phyloP scores from a whole-genome alignment of 495 filamentous ascomycete genomes.

The Tuber melanosporum region DNA sequence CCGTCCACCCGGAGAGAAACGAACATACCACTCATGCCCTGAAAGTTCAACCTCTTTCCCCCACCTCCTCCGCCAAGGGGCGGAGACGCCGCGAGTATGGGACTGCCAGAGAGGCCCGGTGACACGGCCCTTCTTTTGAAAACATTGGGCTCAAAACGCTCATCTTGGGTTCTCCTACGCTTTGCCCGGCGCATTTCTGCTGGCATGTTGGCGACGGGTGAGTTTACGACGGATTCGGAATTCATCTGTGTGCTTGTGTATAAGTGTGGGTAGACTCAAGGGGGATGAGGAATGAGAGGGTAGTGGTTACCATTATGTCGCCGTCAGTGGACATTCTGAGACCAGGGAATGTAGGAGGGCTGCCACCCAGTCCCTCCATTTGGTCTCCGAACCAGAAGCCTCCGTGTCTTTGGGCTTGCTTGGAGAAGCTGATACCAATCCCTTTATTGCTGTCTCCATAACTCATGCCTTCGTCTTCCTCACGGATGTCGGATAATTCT shows the following conservation, averaged over 20 bases:
- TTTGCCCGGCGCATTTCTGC: slow-evolving; percentile 38
- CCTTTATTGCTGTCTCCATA: slow-evolving; percentile 29
- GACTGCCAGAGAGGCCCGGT: slow-evolving; percentile 68
- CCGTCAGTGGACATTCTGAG: slow-evolving; percentile 35
- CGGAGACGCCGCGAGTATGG: slow-evolving; percentile 34
- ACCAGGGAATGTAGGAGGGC: slow-evolving; percentile 36
- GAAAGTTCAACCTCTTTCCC: slow-evolving; percentile 71
- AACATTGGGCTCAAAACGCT: slow-evolving; percentile 80
- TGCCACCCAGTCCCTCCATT: slow-evolving; percentile 39
- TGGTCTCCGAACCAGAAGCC: slow-evolving; percentile 41
- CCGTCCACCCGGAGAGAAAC: background rate
- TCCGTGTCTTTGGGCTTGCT: slow-evolving; percentile 37
- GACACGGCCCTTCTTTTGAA: slow-evolving; percentile 93
- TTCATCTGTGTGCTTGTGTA: slow-evolving; percentile 32
- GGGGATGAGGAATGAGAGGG: background rate
- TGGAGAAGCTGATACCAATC: slow-evolving; percentile 38
- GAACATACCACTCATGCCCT: slow-evolving; percentile 65
- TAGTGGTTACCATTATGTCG: slow-evolving; percentile 32
- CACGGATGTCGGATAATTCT: slow-evolving; percentile 36
- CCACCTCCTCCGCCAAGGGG: slow-evolving; percentile 44
- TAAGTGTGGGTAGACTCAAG: slow-evolving; percentile 5
- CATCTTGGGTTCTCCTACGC: slow-evolving; percentile 51
- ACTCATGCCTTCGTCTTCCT: slow-evolving; percentile 38
- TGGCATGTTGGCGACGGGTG: slow-evolving; percentile 29
- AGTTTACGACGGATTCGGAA: slow-evolving; percentile 33